Evolutionary conservation across 768 basidiomycete species (phyloP), one percentile per base, ranked within the genome.

Genomic region (Omphalotus guepiniiformis): DNA sequence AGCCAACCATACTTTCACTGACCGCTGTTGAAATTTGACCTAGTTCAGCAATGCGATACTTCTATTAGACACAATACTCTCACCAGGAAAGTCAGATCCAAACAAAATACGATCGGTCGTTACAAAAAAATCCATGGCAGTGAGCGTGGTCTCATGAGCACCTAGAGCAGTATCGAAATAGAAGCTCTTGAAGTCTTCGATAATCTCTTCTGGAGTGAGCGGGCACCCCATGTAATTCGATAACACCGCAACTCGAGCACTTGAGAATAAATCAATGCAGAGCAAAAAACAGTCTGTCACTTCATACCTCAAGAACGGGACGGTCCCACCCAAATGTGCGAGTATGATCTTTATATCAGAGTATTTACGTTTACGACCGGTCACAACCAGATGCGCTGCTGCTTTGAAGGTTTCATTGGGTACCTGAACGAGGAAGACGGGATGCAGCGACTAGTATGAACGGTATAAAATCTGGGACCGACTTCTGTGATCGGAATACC

Each of bases 381-480:
- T 76, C 19, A 88, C 80, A 38, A 89, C 85, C 39, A 90, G 74
- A 58, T 87, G 83, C 3, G 85, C 80, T 27, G 85, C 85, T 1
- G 85, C 88, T 66, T 88, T 88, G 71, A 80, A 88, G 0, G 87
- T 90, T 63, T 89, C 87, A 58, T 87, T 83, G 6, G 86, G 87
- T 0, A 86, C 85, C 86, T 88, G 21, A 13, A 16, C 16, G 29
- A n/a, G n/a, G n/a, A n/a, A n/a, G n/a, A n/a, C n/a, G n/a, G n/a
- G n/a, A n/a, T n/a, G n/a, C n/a, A n/a, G n/a, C n/a, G n/a, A n/a
- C n/a, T n/a, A n/a, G n/a, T n/a, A n/a, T n/a, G n/a, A n/a, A n/a
- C n/a, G n/a, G n/a, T n/a, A n/a, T n/a, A n/a, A n/a, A n/a, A n/a
- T n/a, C 41, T 22, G 15, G 25, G 26, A 40, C 61, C 47, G 58